Percentiles rank a stretch among this genome's conserved stretches.
Evolutionary conservation across 352 stramenopile species (phyloP).

Genomic region (Phytophthora melonis): DNA sequence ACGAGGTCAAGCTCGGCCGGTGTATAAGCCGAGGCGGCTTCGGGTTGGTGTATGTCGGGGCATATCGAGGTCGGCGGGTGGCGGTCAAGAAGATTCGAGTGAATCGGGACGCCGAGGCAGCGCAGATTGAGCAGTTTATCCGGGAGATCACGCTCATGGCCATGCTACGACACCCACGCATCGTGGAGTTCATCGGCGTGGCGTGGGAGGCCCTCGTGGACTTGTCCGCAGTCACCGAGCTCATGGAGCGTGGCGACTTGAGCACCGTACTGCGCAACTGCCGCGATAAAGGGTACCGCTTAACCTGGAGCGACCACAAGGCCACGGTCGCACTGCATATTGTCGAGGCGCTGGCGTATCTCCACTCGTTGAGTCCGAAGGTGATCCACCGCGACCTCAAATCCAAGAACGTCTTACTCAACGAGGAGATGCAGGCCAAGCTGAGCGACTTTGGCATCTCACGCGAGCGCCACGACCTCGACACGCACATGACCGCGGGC

Average conservation of each 20-base stretch:
- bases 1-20: constrained; percentile 46
- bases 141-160: constrained; percentile 54
- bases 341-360: constrained; percentile 51
- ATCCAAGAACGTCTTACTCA: constrained; percentile 60
- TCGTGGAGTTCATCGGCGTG: constrained; percentile 59
- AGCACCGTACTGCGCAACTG: constrained; percentile 47
- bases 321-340: constrained; percentile 56
- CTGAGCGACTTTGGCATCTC: constrained; percentile 77
- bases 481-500: constrained; percentile 43
- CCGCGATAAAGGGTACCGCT: constrained; percentile 18
- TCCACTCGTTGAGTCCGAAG: constrained; percentile 57
- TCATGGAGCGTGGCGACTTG: constrained; percentile 67
- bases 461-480: constrained; percentile 33
- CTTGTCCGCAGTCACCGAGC: constrained; percentile 53
- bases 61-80: constrained; percentile 38
- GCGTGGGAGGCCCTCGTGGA: constrained; percentile 53
- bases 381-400: constrained; percentile 57
- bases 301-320: constrained; percentile 54
- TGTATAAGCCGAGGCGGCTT: constrained; percentile 56
- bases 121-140: constrained; percentile 50
- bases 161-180: constrained; percentile 44
- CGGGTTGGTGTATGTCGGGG: constrained; percentile 50
- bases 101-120: constrained; percentile 28
- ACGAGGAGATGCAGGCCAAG: constrained; percentile 59
- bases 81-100: constrained; percentile 57